Evolutionary conservation across 148 eudicot species (phyloP).

Genomic region (Linanthus parryae): DNA sequence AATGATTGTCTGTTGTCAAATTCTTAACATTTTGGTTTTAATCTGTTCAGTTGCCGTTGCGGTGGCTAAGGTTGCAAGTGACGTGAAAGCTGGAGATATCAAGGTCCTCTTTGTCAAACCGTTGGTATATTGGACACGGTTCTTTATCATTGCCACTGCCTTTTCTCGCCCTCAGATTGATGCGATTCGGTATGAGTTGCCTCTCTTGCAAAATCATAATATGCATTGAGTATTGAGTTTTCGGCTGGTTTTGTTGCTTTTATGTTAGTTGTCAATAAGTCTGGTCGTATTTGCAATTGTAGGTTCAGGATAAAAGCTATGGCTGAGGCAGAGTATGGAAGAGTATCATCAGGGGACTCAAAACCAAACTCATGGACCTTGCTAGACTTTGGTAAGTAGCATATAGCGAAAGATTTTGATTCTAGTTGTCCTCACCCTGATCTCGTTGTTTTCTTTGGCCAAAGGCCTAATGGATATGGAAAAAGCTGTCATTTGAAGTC

Average conservation of each 20-base stretch:
- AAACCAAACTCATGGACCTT: constrained; percentile 97
- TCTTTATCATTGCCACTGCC: constrained; percentile 93
- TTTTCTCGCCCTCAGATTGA: constrained; percentile 89
- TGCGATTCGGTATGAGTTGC: constrained; percentile 64
- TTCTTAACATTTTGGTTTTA: neutral
- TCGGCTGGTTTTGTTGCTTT: neutral
- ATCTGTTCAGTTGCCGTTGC: constrained; percentile 83
- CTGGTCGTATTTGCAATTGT: constrained; percentile 9
- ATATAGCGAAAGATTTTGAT: too few species aligned
- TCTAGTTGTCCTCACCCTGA: too few species aligned
- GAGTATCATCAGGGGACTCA: constrained; percentile 61
- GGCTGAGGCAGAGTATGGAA: constrained; percentile 75
- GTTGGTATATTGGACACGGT: constrained; percentile 94
- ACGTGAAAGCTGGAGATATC: constrained; percentile 86
- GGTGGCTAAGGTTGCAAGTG: constrained; percentile 90
- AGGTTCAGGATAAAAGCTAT: constrained; percentile 76
- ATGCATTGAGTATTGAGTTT: neutral
- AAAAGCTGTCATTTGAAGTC: too few species aligned
- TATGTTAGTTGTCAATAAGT: neutral
- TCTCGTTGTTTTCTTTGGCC: too few species aligned
- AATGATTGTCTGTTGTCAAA: too few species aligned
- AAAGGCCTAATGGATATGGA: too few species aligned
- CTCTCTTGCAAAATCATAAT: neutral
- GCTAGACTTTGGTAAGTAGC: constrained; percentile 80
- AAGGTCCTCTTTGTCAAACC: constrained; percentile 93